phyloP scores from a whole-genome alignment of 2,329 filamentous ascomycete species.

The Diaporthe sp. region DNA sequence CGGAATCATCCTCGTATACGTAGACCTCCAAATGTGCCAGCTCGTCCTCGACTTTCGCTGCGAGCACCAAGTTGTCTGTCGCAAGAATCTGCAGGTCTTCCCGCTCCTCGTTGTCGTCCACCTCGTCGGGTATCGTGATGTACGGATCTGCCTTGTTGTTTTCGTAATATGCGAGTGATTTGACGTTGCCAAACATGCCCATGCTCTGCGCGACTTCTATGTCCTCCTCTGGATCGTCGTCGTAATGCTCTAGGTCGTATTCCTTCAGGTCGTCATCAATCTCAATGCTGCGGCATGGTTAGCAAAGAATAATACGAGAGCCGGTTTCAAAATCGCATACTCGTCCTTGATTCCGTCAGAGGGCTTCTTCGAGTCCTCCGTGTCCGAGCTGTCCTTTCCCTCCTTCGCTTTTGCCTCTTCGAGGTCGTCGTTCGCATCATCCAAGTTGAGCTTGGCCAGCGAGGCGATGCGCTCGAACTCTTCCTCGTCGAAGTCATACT shows the following conservation, averaged over 20 bases:
- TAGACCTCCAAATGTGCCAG: constrained; percentile 97
- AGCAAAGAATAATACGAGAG: constrained; percentile 39
- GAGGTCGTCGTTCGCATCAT: constrained; percentile 91
- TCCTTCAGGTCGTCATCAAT: constrained; percentile 92
- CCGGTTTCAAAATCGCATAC: constrained; percentile 50
- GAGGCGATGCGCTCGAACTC: constrained; percentile 83
- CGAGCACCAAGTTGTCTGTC: constrained; percentile 92
- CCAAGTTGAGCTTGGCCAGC: constrained; percentile 83
- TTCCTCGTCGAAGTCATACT: constrained; percentile 81
- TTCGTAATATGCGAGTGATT: constrained; percentile 92
- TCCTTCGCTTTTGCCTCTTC: constrained; percentile 73
- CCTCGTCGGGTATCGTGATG: constrained; percentile 81
- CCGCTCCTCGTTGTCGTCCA: constrained; percentile 84
- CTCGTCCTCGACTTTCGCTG: constrained; percentile 96
- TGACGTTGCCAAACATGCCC: constrained; percentile 96
- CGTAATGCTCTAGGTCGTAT: constrained; percentile 96
- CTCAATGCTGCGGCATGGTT: constrained; percentile 55
- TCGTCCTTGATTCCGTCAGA: constrained; percentile 48
- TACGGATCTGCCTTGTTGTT: constrained; percentile 97
- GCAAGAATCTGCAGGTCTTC: constrained; percentile 94
- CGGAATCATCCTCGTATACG: constrained; percentile 94
- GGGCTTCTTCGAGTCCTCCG: constrained; percentile 43
- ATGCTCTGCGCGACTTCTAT: constrained; percentile 76
- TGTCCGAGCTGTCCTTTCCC: constrained; percentile 47
- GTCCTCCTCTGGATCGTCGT: constrained; percentile 81